Evolutionary conservation across 768 basidiomycete species (phyloP), one percentile per base, ranked within the genome.

Genomic region (Fomitopsis pulvina): DNA sequence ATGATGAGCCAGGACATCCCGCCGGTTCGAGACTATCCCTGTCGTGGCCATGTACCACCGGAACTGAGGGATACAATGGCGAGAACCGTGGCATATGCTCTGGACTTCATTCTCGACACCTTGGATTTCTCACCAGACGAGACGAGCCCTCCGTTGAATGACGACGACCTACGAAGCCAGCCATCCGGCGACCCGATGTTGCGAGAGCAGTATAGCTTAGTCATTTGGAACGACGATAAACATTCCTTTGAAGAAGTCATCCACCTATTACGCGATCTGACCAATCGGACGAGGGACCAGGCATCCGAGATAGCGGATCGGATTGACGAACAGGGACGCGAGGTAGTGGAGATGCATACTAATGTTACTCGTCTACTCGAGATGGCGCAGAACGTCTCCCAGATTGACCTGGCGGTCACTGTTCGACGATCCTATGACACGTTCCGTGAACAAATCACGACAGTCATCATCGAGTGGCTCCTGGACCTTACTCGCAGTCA

Each of bases 191-290:
- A 92, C 56, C 86, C 87, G 7, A 80, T 85, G 76, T 76, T 78
- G 71, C 84, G 83, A 53, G 87, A 91, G 56, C 77, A 83, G 47
- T 91, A 83, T 58, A 84, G 86, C 39, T 75, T 97, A 50, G 73
- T 95, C 24, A 68, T 98, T 4, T 97, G 93, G 93, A 93, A 94
- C 69, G 94, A 96, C 66, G 96, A 99, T 66, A 95, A 94, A 58
- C 96, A 97, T 66, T 92, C 91, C 0, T 87, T 85, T 59, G 83
- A 86, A 45, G 92, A 98, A 60, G 83, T 96, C 47, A 85, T 85
- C 54, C 77, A 80, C 52, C 76, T 92, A 37, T 68, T 90, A 5
- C 72, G 75, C 50, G 86, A 86, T 40, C 66, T 76, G 14, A 75
- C 73, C 1, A 67, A 64, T 16, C 74, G 77, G 20, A 66, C 79